These are phyloP conservation scores for Aspergillus pseudoglaucus DNA, from an alignment of 2,329 filamentous ascomycete genomes.

Conservation along the genomic window DNA sequence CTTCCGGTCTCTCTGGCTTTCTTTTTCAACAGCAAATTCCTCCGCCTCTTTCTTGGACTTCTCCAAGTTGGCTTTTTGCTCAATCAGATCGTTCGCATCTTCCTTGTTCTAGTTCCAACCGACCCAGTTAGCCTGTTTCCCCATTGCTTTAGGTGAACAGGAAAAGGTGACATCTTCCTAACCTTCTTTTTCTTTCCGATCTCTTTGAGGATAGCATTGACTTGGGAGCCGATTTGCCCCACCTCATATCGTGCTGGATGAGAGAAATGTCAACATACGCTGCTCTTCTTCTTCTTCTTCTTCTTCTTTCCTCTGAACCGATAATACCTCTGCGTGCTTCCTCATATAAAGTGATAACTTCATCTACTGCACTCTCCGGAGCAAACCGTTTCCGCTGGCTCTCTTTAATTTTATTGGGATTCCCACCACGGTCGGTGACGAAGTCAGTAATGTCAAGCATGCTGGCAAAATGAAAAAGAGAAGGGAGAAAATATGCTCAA, in stretches of 20 bases:
- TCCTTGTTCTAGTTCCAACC: constrained; percentile 64
- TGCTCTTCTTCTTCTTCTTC: not conserved
- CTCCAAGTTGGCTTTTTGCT: constrained; percentile 70
- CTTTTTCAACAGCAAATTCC: constrained; percentile 68
- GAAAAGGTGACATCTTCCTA: constrained; percentile 6
- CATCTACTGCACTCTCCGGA: constrained; percentile 76
- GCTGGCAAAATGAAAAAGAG: constrained; percentile 11
- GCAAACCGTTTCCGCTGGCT: constrained; percentile 79
- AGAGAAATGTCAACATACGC: constrained; percentile 2
- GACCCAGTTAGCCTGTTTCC: constrained; percentile 5
- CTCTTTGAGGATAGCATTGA: constrained; percentile 84
- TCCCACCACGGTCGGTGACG: constrained; percentile 78
- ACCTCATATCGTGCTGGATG: constrained; percentile 63
- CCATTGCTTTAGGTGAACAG: not conserved
- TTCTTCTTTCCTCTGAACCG: not conserved
- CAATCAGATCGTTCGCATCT: constrained; percentile 71
- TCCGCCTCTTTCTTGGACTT: constrained; percentile 76
- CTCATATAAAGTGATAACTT: constrained; percentile 80
- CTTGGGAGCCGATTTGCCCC: constrained; percentile 72
- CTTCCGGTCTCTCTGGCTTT: constrained; percentile 66
- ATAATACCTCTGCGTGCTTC: constrained; percentile 67
- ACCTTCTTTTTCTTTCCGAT: constrained; percentile 90
- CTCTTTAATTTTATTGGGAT: constrained; percentile 86
- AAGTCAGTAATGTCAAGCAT: constrained; percentile 78
- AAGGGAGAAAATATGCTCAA: not conserved